These are phyloP conservation scores for Populus alba DNA, from an alignment of 345 rosid species.

Conservation along the genomic window DNA sequence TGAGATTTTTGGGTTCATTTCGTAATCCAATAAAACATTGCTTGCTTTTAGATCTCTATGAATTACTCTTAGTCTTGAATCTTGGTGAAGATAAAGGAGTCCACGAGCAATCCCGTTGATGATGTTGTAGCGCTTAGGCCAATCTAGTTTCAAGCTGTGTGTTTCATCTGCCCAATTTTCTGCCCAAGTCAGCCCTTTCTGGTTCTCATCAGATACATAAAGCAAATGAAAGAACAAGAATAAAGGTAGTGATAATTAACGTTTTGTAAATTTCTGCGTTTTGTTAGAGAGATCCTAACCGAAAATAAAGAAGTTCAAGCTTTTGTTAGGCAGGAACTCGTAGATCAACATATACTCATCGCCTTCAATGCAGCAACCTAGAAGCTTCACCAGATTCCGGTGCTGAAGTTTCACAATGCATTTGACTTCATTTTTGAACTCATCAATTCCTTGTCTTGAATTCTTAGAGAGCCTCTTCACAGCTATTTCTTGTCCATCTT, in stretches of 20 bases:
- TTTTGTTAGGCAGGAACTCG: slow-evolving; percentile 1
- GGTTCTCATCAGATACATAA: not conserved
- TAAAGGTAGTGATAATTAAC: not conserved
- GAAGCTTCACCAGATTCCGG: not conserved
- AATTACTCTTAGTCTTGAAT: slow-evolving; percentile 35
- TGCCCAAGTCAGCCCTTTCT: not conserved
- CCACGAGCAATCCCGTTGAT: slow-evolving; percentile 40
- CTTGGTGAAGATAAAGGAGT: slow-evolving; percentile 30
- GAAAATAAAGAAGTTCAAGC: not conserved
- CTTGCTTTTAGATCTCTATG: slow-evolving; percentile 33
- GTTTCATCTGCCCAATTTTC: slow-evolving; percentile 24
- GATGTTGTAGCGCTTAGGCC: slow-evolving; percentile 24
- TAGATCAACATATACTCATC: slow-evolving; percentile 8
- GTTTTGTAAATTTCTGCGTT: not conserved
- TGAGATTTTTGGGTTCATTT: slow-evolving; percentile 10
- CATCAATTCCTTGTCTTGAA: not conserved
- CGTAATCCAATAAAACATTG: not conserved
- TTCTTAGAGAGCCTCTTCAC: slow-evolving; percentile 3
- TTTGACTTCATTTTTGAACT: not conserved
- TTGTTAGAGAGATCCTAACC: not conserved
- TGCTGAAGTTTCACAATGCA: slow-evolving; percentile 1
- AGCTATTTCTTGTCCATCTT: not conserved
- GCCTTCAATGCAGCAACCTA: slow-evolving; percentile 3
- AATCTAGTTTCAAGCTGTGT: slow-evolving; percentile 13
- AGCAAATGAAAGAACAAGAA: not conserved